Percentiles rank a stretch among this genome's conserved stretches.
phyloP scores from a whole-genome alignment of 345 rosid genomes.

The Syzygium oleosum region DNA sequence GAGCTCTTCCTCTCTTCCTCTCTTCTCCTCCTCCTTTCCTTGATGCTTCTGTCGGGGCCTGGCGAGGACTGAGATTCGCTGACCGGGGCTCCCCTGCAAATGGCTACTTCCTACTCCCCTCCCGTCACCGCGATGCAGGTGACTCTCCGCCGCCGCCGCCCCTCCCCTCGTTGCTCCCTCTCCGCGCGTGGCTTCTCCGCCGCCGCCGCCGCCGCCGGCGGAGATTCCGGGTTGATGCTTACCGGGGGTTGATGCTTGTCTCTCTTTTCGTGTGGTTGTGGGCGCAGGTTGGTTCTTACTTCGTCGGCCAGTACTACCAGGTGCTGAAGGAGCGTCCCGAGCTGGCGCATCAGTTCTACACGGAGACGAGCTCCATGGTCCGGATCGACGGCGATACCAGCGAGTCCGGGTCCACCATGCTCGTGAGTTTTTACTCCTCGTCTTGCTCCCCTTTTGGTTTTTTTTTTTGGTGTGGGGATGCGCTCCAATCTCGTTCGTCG shows the following conservation, averaged over 20 bases:
- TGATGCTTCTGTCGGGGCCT: not conserved
- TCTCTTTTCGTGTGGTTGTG: not conserved
- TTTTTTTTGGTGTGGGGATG: not conserved
- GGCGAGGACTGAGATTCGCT: not conserved
- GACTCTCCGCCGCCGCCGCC: not conserved
- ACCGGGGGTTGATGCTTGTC: not conserved
- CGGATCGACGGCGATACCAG: conserved; percentile 69
- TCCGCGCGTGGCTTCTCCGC: not conserved
- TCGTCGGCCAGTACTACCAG: conserved; percentile 86
- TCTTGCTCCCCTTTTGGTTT: no score
- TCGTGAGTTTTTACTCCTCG: conserved; percentile 26
- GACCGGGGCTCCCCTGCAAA: conserved; percentile 10
- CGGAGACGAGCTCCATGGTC: conserved; percentile 59
- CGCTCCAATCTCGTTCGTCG: not conserved
- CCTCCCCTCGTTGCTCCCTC: not conserved
- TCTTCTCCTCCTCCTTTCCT: not conserved
- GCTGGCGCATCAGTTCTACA: conserved; percentile 80
- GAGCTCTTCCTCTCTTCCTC: not conserved
- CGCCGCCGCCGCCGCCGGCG: not conserved
- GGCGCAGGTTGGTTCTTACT: conserved; percentile 85
- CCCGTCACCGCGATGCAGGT: conserved; percentile 57
- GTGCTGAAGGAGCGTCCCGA: conserved; percentile 82
- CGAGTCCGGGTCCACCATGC: conserved; percentile 62
- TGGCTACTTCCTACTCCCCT: conserved; percentile 61
- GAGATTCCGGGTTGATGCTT: not conserved